Conservation (phyloP, 306 rosid genomes). For the Myrica gale region DNA sequence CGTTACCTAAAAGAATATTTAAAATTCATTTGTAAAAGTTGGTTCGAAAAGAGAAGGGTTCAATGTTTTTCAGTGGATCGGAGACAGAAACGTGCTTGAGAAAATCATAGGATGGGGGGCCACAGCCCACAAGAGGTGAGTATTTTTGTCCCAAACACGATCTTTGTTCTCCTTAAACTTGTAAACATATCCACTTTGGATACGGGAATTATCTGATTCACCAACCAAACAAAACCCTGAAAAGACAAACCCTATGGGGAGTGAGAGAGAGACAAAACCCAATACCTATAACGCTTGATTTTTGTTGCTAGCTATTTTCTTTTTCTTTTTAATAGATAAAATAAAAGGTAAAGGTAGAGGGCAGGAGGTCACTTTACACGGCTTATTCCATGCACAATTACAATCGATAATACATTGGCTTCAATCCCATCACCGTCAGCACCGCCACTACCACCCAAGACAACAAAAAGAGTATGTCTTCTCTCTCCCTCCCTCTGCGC, state of each 20-base stretch:
- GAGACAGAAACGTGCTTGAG: constrained; percentile 14
- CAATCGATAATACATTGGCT: neutral
- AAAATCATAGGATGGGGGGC: constrained; percentile 42
- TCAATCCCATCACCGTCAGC: neutral
- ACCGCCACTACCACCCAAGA: neutral
- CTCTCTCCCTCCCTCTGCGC: neutral
- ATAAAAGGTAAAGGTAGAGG: constrained; percentile 41
- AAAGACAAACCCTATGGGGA: constrained; percentile 43
- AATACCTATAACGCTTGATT: constrained; percentile 13
- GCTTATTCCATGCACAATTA: constrained; percentile 39
- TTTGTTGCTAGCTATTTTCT: neutral
- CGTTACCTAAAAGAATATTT: no score
- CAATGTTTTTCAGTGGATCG: constrained; percentile 32
- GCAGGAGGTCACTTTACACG: constrained; percentile 52
- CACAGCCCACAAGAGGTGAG: constrained; percentile 33
- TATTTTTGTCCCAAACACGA: constrained; percentile 43
- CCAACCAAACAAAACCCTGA: constrained; percentile 38
- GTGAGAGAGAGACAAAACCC: constrained; percentile 14
- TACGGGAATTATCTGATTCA: constrained; percentile 20
- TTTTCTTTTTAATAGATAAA: constrained; percentile 12
- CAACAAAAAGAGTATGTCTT: neutral
- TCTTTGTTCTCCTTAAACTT: constrained; percentile 35
- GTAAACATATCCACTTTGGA: constrained; percentile 43
- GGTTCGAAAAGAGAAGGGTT: constrained; percentile 26
- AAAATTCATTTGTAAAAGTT: no score